Evolutionary conservation across 768 basidiomycete genomes (phyloP).

Genomic region (Hortiboletus campestris): DNA sequence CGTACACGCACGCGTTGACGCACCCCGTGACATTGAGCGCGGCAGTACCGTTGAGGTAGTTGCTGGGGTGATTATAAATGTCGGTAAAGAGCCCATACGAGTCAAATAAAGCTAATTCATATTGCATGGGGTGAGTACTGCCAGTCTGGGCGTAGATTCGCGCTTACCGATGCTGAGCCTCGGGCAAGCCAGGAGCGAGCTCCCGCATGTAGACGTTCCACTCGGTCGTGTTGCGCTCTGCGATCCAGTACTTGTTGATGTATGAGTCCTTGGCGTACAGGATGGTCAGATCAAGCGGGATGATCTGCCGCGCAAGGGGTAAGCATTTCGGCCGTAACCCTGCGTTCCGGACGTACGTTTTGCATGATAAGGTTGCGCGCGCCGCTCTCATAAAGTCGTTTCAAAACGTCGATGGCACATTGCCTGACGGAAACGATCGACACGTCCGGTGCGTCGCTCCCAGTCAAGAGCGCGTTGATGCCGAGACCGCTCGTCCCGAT

Average conservation of each 20-base stretch:
- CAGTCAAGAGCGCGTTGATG: slow-evolving; percentile 50
- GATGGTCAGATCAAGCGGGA: slow-evolving; percentile 50
- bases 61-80: slow-evolving; percentile 17
- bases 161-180: slow-evolving; percentile 55
- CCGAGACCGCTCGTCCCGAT: slow-evolving; percentile 70
- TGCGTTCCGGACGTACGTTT: slow-evolving; percentile 43
- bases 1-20: slow-evolving; percentile 47
- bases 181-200: slow-evolving; percentile 46
- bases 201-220: slow-evolving; percentile 59
- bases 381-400: slow-evolving; percentile 51
- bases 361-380: slow-evolving; percentile 70
- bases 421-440: slow-evolving; percentile 56
- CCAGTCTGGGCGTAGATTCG: not conserved
- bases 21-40: slow-evolving; percentile 58
- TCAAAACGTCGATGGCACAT: slow-evolving; percentile 63
- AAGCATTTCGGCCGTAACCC: not conserved
- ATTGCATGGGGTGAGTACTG: not conserved
- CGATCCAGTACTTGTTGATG: slow-evolving; percentile 50
- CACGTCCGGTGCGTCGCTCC: slow-evolving; percentile 41
- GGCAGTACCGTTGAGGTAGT: slow-evolving; percentile 63
- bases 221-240: slow-evolving; percentile 51
- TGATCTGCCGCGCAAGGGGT: slow-evolving; percentile 40
- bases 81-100: slow-evolving; percentile 60
- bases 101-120: slow-evolving; percentile 51
- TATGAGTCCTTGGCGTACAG: slow-evolving; percentile 49